These are phyloP conservation scores for Fraxinus xanthoxyloides DNA, from an alignment of 305 asterid genomes.

Conservation along the genomic window DNA sequence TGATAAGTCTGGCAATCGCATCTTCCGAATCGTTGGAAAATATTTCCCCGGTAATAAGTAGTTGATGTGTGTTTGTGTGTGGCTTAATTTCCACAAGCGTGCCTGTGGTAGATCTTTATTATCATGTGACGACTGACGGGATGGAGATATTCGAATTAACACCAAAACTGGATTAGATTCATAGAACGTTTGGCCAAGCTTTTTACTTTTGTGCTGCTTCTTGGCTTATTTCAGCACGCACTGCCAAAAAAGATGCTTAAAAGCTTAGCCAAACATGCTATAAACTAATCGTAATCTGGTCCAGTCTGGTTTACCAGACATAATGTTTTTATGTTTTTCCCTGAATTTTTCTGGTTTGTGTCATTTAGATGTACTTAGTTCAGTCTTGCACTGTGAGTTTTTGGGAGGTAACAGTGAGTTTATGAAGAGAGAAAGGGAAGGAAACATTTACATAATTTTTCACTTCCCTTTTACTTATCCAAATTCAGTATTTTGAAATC, in stretches of 20 bases:
- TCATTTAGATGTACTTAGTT: background rate
- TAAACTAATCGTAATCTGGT: background rate
- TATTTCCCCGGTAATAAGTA: slow-evolving; percentile 68
- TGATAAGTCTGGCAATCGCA: slow-evolving; percentile 69
- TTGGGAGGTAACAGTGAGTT: background rate
- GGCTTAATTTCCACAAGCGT: background rate
- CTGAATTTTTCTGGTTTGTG: background rate
- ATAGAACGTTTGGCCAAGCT: background rate
- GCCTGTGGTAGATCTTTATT: background rate
- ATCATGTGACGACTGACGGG: background rate
- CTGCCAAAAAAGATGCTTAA: background rate
- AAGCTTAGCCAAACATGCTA: background rate
- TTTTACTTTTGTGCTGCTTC: background rate
- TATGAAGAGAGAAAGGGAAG: background rate
- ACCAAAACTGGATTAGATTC: background rate
- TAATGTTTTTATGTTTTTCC: background rate
- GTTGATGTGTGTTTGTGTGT: background rate
- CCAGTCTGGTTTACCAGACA: background rate
- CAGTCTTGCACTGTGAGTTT: background rate
- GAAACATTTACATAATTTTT: background rate
- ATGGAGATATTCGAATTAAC: background rate
- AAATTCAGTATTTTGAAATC: background rate
- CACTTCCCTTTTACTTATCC: background rate
- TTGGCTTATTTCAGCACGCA: background rate
- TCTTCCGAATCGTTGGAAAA: slow-evolving; percentile 85